phyloP scores from a whole-genome alignment of 1,284 basidiomycete species.

The Volvariella surrecta region DNA sequence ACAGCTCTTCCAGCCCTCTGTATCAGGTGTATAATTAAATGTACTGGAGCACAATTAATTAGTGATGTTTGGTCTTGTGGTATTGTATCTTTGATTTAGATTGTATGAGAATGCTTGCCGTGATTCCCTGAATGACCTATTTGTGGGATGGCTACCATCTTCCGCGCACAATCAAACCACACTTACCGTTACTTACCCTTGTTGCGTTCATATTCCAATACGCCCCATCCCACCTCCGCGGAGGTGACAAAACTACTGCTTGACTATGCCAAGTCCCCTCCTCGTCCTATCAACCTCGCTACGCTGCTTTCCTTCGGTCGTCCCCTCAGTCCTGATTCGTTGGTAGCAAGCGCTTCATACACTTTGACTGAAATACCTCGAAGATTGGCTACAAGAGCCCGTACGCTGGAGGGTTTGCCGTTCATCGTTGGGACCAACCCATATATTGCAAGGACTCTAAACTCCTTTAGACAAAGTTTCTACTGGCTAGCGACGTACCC shows the following conservation, averaged over 20 bases:
- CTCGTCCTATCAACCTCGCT: conserved; percentile 57
- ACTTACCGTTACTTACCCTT: too few relatives aligned
- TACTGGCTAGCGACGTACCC: conserved; percentile 65
- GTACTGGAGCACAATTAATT: too few relatives aligned
- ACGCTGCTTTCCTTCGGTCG: conserved; percentile 66
- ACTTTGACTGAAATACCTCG: conserved; percentile 68
- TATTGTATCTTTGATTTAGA: too few relatives aligned
- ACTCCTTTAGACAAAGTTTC: conserved; percentile 72
- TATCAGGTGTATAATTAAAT: conserved; percentile 75
- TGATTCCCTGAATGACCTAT: too few relatives aligned
- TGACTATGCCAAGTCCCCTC: conserved; percentile 48
- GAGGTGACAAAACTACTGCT: conserved; percentile 41
- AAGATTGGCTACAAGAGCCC: conserved; percentile 62
- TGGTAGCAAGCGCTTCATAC: conserved; percentile 62
- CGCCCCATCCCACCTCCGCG: conserved; percentile 23
- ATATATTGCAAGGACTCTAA: conserved; percentile 68
- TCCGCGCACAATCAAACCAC: too few relatives aligned
- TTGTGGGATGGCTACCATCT: too few relatives aligned
- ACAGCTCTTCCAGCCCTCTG: conserved; percentile 36
- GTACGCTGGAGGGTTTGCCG: conserved; percentile 62
- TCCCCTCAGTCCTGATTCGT: conserved; percentile 59
- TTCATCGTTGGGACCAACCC: conserved; percentile 91
- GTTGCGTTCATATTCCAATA: conserved; percentile 17
- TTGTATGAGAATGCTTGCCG: too few relatives aligned
- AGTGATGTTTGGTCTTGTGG: too few relatives aligned